These are phyloP conservation scores for Pythium grandisporangium DNA, from an alignment of 352 stramenopile genomes.

Conservation along the genomic window DNA sequence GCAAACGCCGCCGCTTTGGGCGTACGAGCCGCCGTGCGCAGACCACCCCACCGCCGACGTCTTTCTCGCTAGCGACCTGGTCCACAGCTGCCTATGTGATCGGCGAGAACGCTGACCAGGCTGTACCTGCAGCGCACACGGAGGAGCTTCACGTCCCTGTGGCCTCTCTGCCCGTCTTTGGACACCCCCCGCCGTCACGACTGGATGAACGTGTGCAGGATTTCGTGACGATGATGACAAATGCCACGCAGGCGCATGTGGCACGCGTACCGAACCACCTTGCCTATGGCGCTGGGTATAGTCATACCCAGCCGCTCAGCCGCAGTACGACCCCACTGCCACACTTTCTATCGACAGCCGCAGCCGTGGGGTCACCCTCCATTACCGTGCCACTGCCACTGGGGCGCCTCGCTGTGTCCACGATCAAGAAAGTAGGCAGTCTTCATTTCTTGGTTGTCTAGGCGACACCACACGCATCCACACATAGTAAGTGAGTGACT, in stretches of 20 bases:
- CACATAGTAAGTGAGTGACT: too few relatives aligned
- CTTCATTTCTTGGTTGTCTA: not conserved
- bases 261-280: too few relatives aligned
- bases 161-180: constrained; percentile 7
- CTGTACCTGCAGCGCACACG: too few relatives aligned
- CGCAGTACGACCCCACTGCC: too few relatives aligned
- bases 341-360: too few relatives aligned
- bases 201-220: constrained; percentile 36
- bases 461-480: too few relatives aligned
- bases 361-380: constrained; percentile 15
- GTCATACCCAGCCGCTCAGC: not conserved
- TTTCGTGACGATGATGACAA: constrained; percentile 35
- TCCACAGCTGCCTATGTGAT: too few relatives aligned
- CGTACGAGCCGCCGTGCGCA: not conserved
- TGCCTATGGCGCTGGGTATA: constrained; percentile 30
- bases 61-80: too few relatives aligned
- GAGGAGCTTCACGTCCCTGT: constrained; percentile 2
- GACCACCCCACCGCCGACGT: constrained; percentile 7
- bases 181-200: constrained; percentile 20
- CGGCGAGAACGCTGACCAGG: too few relatives aligned
- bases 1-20: not conserved
- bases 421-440: constrained; percentile 36
- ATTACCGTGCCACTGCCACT: constrained; percentile 1
- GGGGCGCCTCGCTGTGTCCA: not conserved
- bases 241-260: too few relatives aligned